Conservation (phyloP, 2,329 filamentous ascomycete species). For the Metarhizium album region DNA sequence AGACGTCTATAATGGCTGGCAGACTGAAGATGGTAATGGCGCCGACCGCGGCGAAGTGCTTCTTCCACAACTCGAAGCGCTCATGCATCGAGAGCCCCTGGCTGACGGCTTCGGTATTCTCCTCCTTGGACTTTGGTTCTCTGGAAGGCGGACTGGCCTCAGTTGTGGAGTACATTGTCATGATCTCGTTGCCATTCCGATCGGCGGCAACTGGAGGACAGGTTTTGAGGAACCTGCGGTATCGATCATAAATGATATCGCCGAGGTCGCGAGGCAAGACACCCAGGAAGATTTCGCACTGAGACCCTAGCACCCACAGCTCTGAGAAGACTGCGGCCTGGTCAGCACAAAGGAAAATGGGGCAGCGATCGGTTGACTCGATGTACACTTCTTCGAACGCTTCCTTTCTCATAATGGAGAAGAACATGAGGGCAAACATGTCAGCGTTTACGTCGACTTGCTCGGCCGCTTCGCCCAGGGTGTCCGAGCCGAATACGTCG, state of each 20-base stretch:
- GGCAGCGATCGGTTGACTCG: slow-evolving; percentile 51
- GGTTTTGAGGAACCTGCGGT: slow-evolving; percentile 16
- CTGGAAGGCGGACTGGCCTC: slow-evolving; percentile 9
- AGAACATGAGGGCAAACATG: slow-evolving; percentile 44
- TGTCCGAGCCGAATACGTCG: slow-evolving; percentile 17
- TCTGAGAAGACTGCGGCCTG: slow-evolving; percentile 55
- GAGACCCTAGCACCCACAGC: slow-evolving; percentile 51
- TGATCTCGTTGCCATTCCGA: slow-evolving; percentile 18
- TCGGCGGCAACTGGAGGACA: slow-evolving; percentile 16
- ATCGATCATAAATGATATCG: slow-evolving; percentile 25
- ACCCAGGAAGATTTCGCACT: slow-evolving; percentile 52
- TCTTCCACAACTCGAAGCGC: slow-evolving; percentile 12
- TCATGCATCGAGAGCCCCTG: not conserved
- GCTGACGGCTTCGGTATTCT: not conserved
- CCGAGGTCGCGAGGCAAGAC: slow-evolving; percentile 38
- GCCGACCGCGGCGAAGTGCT: slow-evolving; percentile 33
- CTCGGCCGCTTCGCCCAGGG: slow-evolving; percentile 12
- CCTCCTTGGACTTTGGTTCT: not conserved
- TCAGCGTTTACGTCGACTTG: slow-evolving; percentile 37
- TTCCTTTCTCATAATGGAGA: slow-evolving; percentile 43
- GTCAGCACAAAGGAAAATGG: slow-evolving; percentile 50
- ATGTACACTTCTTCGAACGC: slow-evolving; percentile 53
- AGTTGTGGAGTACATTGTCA: slow-evolving; percentile 23
- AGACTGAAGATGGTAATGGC: slow-evolving; percentile 52
- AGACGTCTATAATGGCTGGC: slow-evolving; percentile 50